These are phyloP conservation scores for Zea mays DNA, from an alignment of 176 grass and related monocot genomes.

Conservation along the genomic window Zm-B73-REFERENCE-NAM-5.0 NC_050103.1:118628501-118629000, in stretches of 20 bases:
- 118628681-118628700: not conserved
- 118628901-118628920: no score
- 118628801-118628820: no score
- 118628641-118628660: not conserved
- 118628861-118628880: no score
- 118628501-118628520: slow-evolving; percentile 76
- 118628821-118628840: no score
- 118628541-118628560: slow-evolving; percentile 68
- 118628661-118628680: not conserved
- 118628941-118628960: no score
- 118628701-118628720: not conserved
- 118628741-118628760: slow-evolving; percentile 6
- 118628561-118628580: not conserved
- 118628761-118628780: no score
- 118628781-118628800: no score
- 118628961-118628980: not conserved
- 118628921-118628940: no score
- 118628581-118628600: not conserved
- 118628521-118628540: slow-evolving; percentile 65
- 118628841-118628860: no score
- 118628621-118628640: not conserved
- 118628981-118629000: no score
- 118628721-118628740: not conserved
- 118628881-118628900: no score
- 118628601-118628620: not conserved